Base-by-base conservation (phyloP, 305 asterid genomes). In the Solanum hybrid region DNA sequence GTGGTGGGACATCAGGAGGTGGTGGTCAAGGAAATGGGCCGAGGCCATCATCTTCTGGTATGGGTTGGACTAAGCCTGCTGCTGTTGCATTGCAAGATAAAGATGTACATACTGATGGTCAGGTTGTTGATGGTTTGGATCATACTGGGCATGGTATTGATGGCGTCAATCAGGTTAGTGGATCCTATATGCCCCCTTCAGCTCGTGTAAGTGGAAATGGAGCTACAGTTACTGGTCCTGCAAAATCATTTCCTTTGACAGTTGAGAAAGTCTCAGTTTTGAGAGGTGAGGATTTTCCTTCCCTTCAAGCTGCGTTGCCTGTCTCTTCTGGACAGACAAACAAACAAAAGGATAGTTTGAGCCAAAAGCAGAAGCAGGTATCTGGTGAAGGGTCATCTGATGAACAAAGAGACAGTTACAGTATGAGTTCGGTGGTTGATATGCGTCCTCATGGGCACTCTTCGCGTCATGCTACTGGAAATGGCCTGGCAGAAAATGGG, bases 241-340 rank as follows among this genome's bases (percentile, higher is more conserved):
- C 92, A 57, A 92, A 93, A 90, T 91, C 93, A 88, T 91, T 92
- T 87, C 90, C 92, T 33, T 90, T 92, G 14, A 87, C 95, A 29
- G 91, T 88, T 4, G 96, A 93, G 93, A 98, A 93, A 95, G 94
- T 96, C 4, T 88, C 94, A 89, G 97, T 98, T 90, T 93, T 98
- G 97, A 94, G 97, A 93, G 99, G 99, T 27, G 99, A 98, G 95
- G 99, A 98, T 93, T 98, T 98, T 91, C 99, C 99, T 27, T 93
- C 98, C 89, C 92, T 97, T 89, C 97, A 94, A 91, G 99, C 98
- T 82, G 99, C 96, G 20, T 93, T 96, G 92, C 99, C 99, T 13
- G 93, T 92, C 36, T 92, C 97, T 20, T 93, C 98, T 20, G 98
- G 96, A 88, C 80, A 94, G 72, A 92, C 95, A 79, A 96, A 92